Evolutionary conservation across 2,329 filamentous ascomycete genomes (phyloP).

Genomic region (Magnaporthiopsis incrustans): DNA sequence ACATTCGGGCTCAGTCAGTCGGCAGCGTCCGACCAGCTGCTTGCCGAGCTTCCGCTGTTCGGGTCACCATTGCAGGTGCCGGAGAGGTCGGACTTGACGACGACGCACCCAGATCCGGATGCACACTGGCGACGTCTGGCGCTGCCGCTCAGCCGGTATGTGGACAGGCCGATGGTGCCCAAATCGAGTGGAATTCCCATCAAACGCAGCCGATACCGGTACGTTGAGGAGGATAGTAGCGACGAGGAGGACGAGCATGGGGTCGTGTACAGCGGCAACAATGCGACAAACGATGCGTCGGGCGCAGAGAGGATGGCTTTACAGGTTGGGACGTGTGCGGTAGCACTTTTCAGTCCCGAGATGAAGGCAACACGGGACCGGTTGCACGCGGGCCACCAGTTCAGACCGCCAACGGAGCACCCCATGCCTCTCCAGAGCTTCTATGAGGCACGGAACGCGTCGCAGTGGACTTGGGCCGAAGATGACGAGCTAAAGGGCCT

Average conservation of each 20-base stretch:
- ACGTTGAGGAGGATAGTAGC: slow-evolving; percentile 56
- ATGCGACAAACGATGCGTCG: neutral
- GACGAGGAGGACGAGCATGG: slow-evolving; percentile 19
- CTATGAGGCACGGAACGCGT: slow-evolving; percentile 78
- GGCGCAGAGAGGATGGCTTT: slow-evolving; percentile 29
- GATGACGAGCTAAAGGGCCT: slow-evolving; percentile 81
- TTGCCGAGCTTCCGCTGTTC: slow-evolving; percentile 77
- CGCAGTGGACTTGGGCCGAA: slow-evolving; percentile 85
- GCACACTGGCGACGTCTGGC: slow-evolving; percentile 68
- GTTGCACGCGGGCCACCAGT: slow-evolving; percentile 84
- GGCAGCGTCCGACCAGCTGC: slow-evolving; percentile 64
- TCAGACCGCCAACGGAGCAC: slow-evolving; percentile 85
- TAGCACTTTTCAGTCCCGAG: slow-evolving; percentile 82
- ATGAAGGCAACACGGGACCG: slow-evolving; percentile 86
- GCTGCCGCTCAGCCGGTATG: slow-evolving; percentile 78
- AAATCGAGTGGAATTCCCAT: slow-evolving; percentile 54
- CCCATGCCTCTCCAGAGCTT: slow-evolving; percentile 85
- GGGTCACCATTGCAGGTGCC: slow-evolving; percentile 54
- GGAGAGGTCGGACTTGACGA: slow-evolving; percentile 43
- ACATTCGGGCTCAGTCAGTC: slow-evolving; percentile 71
- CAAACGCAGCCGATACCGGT: slow-evolving; percentile 78
- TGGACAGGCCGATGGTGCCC: slow-evolving; percentile 71
- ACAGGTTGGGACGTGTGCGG: slow-evolving; percentile 62
- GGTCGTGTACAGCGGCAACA: neutral
- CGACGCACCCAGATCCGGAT: slow-evolving; percentile 57